Evolutionary conservation across 176 grass and related monocot species (phyloP).

Genomic region (Leersia perrieri): DNA sequence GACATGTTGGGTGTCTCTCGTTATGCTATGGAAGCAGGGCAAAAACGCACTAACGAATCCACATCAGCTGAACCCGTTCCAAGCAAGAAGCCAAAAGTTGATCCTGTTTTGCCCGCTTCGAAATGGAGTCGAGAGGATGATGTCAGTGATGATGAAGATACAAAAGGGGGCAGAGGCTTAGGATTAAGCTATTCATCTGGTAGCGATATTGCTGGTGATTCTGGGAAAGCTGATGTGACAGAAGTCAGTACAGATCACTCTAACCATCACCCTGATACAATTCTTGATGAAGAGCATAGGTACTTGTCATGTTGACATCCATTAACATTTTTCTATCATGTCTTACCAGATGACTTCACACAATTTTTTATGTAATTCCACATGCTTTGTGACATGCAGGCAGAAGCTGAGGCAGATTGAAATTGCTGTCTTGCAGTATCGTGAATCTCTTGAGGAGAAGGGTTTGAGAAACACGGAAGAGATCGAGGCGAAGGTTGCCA

Average conservation of each 20-base stretch:
- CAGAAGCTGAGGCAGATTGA: constrained; percentile 89
- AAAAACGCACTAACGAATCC: constrained; percentile 19
- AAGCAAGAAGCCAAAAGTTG: constrained; percentile 57
- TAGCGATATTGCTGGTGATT: constrained; percentile 71
- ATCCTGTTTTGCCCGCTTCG: constrained; percentile 82
- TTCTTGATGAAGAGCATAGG: constrained; percentile 88
- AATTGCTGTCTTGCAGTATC: constrained; percentile 88
- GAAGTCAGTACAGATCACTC: constrained; percentile 36
- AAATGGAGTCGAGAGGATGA: constrained; percentile 96
- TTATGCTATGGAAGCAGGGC: constrained; percentile 30
- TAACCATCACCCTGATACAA: constrained; percentile 53
- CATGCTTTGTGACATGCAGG: constrained; percentile 41
- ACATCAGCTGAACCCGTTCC: constrained; percentile 26
- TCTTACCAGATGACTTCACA: background rate
- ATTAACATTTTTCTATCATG: constrained; percentile 9
- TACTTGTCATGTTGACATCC: constrained; percentile 21
- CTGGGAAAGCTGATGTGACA: constrained; percentile 44
- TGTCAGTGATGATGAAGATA: constrained; percentile 61
- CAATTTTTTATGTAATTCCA: constrained; percentile 1
- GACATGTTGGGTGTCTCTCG: constrained; percentile 21
- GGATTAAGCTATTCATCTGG: constrained; percentile 95
- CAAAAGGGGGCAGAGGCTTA: constrained; percentile 50
- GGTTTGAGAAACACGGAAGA: constrained; percentile 72
- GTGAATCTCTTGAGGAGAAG: constrained; percentile 88
- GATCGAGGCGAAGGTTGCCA: constrained; percentile 83